Base-by-base conservation (phyloP, 1,284 basidiomycete genomes). In the Cryptococcus sp. region DNA sequence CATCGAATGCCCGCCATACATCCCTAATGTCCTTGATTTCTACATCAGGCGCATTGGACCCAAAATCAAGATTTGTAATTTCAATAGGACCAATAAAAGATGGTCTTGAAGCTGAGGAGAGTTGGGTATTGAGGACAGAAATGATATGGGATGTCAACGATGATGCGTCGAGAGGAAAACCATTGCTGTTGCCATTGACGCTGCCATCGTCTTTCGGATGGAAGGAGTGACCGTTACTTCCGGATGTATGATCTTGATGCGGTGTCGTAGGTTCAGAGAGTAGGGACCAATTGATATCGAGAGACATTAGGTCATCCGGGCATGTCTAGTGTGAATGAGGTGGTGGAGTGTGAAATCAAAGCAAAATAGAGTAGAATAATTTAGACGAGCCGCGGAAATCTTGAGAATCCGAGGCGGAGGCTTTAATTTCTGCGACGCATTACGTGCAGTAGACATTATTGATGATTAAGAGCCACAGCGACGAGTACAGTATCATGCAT, bases 11-110 rank as follows among this genome's bases (percentile, higher is more conserved):
- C 37, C 85, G 85, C 77, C 94, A 91, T 52, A 98, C 90, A 77
- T 98, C 92, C 45, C 90, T 82, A 53, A 98, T 78, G 74, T 97
- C 92, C 52, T 90, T 84, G 53, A 98, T 81, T 70, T 94, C 87
- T 36, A 96, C 81, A 55, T 93, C 87, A 2, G 96, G 94, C 3
- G 84, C 72, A 22, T 81, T 79, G 0, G 84, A 82, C 28, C 94
- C 94, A 73, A 98, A 93, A 50, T 91, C 88, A 50, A 98, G 82
- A 2, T 84, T 83, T 4, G 85, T 85, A 53, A 98, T 83, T 55
- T 85, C 82, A 53, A 98, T 83, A 14, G 91, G 91, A 0, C 94
- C 94, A 45, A 99, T 86, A 73, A 94, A 98, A 5, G 89, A 91
- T 0, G 96, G 96, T 4, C 88, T 78, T 32, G 82, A 74, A 7